Evolutionary conservation across 2,329 filamentous ascomycete species (phyloP).

Genomic region (Mycosphaerella arachidis): DNA sequence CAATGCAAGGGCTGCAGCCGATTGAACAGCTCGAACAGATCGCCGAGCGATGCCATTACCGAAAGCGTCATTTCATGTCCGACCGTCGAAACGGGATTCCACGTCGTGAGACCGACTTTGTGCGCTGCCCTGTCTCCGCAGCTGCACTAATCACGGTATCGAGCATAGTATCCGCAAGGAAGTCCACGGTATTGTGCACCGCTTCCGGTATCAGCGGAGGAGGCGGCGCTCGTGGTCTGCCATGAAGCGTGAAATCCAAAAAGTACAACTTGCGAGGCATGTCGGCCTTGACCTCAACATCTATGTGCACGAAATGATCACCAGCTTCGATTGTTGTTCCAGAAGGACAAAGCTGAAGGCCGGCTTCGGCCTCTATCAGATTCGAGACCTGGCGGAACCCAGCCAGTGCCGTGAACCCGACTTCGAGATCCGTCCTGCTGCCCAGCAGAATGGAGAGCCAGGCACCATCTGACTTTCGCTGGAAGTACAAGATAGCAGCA

Average conservation of each 20-base stretch:
- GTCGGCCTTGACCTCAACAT: not conserved
- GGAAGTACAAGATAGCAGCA: constrained; percentile 11
- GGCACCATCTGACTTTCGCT: constrained; percentile 5
- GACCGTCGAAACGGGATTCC: not conserved
- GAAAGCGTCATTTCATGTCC: not conserved
- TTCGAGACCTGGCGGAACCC: not conserved
- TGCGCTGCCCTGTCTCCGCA: not conserved
- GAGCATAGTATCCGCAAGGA: not conserved
- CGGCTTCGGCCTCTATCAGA: constrained; percentile 2
- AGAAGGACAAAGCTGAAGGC: not conserved
- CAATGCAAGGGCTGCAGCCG: not conserved
- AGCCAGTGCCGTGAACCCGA: constrained; percentile 10
- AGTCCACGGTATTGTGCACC: not conserved
- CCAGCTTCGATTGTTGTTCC: constrained; percentile 5
- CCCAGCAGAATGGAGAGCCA: constrained; percentile 12
- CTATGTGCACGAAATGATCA: not conserved
- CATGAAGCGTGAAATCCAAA: not conserved
- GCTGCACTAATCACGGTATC: not conserved
- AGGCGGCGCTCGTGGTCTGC: not conserved
- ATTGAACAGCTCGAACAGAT: not conserved
- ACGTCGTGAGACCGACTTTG: not conserved
- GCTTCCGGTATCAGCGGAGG: not conserved
- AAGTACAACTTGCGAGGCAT: not conserved
- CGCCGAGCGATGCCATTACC: not conserved
- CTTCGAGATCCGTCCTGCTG: constrained; percentile 11